Conservation (phyloP, 2,329 filamentous ascomycete species). For the Coleophoma cylindrospora region DNA sequence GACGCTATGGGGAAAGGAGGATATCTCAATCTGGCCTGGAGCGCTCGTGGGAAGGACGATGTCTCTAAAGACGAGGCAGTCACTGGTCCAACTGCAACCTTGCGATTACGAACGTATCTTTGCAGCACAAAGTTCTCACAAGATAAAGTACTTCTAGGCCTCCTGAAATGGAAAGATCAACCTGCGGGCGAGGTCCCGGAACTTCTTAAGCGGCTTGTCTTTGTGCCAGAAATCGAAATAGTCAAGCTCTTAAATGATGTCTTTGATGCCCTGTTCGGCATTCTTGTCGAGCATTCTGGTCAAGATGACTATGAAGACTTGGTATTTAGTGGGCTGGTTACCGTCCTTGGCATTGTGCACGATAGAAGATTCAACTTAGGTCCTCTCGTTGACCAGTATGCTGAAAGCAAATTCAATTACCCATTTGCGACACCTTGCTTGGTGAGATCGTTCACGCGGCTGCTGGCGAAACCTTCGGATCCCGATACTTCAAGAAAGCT, state of each 20-base stretch:
- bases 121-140: conserved; percentile 96
- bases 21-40: conserved; percentile 83
- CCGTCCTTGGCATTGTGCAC: conserved; percentile 87
- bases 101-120: conserved; percentile 77
- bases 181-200: conserved; percentile 66
- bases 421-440: conserved; percentile 87
- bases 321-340: conserved; percentile 84
- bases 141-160: conserved; percentile 76
- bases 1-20: conserved; percentile 70
- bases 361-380: conserved; percentile 90
- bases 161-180: conserved; percentile 82
- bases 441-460: conserved; percentile 77
- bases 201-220: conserved; percentile 77
- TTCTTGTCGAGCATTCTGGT: conserved; percentile 85
- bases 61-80: conserved; percentile 67
- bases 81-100: conserved; percentile 72
- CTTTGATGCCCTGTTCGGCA: conserved; percentile 85
- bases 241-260: conserved; percentile 90
- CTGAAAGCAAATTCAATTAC: conserved; percentile 84
- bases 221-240: conserved; percentile 95
- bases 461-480: conserved; percentile 79
- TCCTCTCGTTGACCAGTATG: conserved; percentile 87
- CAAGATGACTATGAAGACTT: conserved; percentile 90
- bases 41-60: conserved; percentile 59
- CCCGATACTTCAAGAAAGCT: conserved; percentile 78